Evolutionary conservation across 2,329 filamentous ascomycete species (phyloP).

Genomic region (Xylaria digitata): DNA sequence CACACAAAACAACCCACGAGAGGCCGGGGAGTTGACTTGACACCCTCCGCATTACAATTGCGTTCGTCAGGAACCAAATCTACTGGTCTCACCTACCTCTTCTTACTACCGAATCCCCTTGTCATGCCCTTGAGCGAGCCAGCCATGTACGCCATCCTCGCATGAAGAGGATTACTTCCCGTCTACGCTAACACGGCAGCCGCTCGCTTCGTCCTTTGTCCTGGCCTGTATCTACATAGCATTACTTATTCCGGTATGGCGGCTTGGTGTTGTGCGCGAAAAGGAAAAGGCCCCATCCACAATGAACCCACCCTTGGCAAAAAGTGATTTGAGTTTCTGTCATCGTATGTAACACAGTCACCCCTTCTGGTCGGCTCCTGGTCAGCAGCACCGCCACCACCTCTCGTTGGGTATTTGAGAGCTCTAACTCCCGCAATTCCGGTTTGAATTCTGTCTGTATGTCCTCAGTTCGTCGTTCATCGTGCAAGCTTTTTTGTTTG

Average conservation of each 20-base stretch:
- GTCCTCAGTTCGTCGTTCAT: constrained; percentile 30
- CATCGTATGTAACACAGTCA: constrained; percentile 39
- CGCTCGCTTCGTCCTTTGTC: constrained; percentile 28
- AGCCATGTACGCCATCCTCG: constrained; percentile 36
- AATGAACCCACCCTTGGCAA: constrained; percentile 33
- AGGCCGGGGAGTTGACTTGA: constrained; percentile 3
- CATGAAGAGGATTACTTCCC: constrained; percentile 34
- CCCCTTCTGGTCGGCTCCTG: constrained; percentile 30
- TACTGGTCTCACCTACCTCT: constrained; percentile 22
- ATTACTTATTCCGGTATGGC: constrained; percentile 35
- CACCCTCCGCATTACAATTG: constrained; percentile 14
- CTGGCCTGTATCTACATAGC: constrained; percentile 7
- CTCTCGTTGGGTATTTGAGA: constrained; percentile 38
- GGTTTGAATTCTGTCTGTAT: constrained; percentile 25
- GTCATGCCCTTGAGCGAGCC: constrained; percentile 19
- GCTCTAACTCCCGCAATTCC: constrained; percentile 33
- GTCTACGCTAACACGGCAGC: constrained; percentile 8
- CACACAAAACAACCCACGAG: constrained; percentile 22
- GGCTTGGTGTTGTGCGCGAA: constrained; percentile 23
- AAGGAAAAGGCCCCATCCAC: constrained; percentile 29
- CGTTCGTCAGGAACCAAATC: constrained; percentile 32
- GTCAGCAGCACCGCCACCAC: constrained; percentile 41
- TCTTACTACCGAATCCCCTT: constrained; percentile 26
- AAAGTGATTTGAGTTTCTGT: constrained; percentile 43
- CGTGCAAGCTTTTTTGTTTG: constrained; percentile 31